Base-by-base conservation (phyloP, 768 basidiomycete genomes). In the Rhizopogon vinicolor region DNA sequence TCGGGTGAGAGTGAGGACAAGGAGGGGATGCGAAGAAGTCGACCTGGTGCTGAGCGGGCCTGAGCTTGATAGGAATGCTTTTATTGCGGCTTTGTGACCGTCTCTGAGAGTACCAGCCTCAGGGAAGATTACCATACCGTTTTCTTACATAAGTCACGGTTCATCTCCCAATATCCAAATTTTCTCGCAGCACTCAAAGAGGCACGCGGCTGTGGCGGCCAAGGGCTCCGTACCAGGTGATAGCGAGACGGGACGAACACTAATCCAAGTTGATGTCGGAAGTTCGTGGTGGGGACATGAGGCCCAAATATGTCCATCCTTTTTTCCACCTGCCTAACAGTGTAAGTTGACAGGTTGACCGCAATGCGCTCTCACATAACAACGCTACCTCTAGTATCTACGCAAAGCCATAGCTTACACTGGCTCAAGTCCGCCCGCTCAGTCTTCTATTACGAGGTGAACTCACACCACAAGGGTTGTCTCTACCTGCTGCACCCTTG, bases 221-320 rank as follows among this genome's bases (percentile, higher is more conserved):
- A 93, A 87, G 67, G 95, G 95, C 7, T 79, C 87, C 4, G 94
- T 98, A 9, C 87, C 87, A 8, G 85, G 88, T 62, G 84, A 86
- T 14, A 94, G 94, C 61, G 85, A 89, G 71, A 87, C 89, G 10
- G 91, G 89, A 4, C 75, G 86, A 60, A 79, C 81, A 2, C 74
- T 94, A 19, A 73, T 84, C 35, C 78, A 83, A 45, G 79, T 75
- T n/a, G 92, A 93, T 0, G 86, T 95, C 19, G 4, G 25, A 25
- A 25, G 81, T 94, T 12, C 79, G 89, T 0, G 93, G 93, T 7
- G 84, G 82, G 28, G 94, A 97, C 68, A 95, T 96, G 93, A 97
- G 93, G 1, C 91, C 93, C n/a, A 96, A 82, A 91, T 91, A 56
- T 40, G 72, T 55, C 29, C n/a, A 14, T 41, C 7, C 46, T 48